Evolutionary conservation across 192 early-diverging fungal genomes (phyloP), one percentile per base, ranked within the genome.

Genomic region (Oehlia diaphana): DNA sequence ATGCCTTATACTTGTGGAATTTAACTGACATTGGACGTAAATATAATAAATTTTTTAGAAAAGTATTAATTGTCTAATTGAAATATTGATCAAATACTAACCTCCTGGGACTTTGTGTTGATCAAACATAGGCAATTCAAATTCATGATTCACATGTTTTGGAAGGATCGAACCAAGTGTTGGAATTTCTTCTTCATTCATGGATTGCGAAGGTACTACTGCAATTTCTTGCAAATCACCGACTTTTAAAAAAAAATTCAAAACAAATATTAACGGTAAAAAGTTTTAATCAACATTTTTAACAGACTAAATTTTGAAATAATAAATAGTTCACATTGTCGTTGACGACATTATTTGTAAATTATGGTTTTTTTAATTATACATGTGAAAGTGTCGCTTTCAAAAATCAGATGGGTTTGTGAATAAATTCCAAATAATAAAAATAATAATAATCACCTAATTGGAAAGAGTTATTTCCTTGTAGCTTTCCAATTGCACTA

Each of bases 1-100:
- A 90, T 16, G 86, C 78, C 21, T 84, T 80, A 73, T 85, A 90
- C n/a, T 83, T 77, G 9, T 83, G 77, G 74, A 82, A 88, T 76
- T 86, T 83, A 23, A 90, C 89, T 89, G 80, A 69, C 6, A 58
- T 58, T 21, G 16, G 16, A 53, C 14, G 50, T 53, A 37, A 58
- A 58, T 31, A 19, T 19, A 19, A 21, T 58, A 16, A 66, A 66
- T 16, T 66, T 66, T 14, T 69, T 19, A 21, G 19, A 37, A 16
- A 16, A 21, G 14, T 21, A 58, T 5, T 16, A 21, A 58, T 21
- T 19, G 53, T 5, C 14, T n/a, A 7, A 7, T 58, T 19, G 16
- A 21, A 4, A 19, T 58, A 16, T 58, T 21, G 16, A 58, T 58
- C 5, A 7, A 58, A 58, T 58, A 58, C 53, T 58, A 58, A 69